Evolutionary conservation across 2,329 filamentous ascomycete genomes (phyloP).

Genomic region (Tolypocladium amazonense): DNA sequence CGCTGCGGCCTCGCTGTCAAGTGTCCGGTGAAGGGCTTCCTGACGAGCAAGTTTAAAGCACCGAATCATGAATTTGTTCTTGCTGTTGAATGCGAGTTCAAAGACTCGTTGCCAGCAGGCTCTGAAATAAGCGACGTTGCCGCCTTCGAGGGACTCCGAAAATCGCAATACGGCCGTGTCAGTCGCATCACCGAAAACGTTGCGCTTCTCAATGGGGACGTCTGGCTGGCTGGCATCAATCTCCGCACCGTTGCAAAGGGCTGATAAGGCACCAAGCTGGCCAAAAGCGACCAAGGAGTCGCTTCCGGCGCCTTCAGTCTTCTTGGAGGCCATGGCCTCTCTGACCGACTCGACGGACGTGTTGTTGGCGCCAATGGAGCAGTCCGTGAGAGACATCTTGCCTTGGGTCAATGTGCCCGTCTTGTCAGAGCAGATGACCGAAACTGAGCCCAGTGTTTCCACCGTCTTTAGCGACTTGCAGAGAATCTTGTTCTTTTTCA

Average conservation of each 20-base stretch:
- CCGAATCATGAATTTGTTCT: slow-evolving; percentile 73
- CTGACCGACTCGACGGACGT: slow-evolving; percentile 41
- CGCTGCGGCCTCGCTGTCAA: slow-evolving; percentile 23
- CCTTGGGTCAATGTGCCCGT: slow-evolving; percentile 63
- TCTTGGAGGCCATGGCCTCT: slow-evolving; percentile 21
- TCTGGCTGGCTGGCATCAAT: slow-evolving; percentile 57
- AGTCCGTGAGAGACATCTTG: slow-evolving; percentile 64
- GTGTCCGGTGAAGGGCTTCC: slow-evolving; percentile 20
- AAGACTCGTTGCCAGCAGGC: slow-evolving; percentile 55
- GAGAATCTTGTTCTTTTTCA: slow-evolving; percentile 66
- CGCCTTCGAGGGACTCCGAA: slow-evolving; percentile 46
- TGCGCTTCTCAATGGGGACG: slow-evolving; percentile 47
- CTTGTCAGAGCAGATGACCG: slow-evolving; percentile 68
- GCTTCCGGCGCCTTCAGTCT: slow-evolving; percentile 13
- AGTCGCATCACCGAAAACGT: slow-evolving; percentile 65
- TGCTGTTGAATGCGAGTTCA: slow-evolving; percentile 67
- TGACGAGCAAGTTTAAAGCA: slow-evolving; percentile 37
- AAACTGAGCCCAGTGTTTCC: slow-evolving; percentile 63
- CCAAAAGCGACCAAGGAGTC: slow-evolving; percentile 29
- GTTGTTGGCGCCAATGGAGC: slow-evolving; percentile 42
- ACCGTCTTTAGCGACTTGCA: slow-evolving; percentile 75
- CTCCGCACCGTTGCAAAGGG: slow-evolving; percentile 65
- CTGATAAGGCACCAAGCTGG: slow-evolving; percentile 50
- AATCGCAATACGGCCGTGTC: slow-evolving; percentile 66
- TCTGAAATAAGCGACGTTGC: slow-evolving; percentile 47